Percentiles rank a stretch among this genome's conserved stretches.
Evolutionary conservation across 768 basidiomycete species (phyloP).

Genomic region (Asterophora parasitica): DNA sequence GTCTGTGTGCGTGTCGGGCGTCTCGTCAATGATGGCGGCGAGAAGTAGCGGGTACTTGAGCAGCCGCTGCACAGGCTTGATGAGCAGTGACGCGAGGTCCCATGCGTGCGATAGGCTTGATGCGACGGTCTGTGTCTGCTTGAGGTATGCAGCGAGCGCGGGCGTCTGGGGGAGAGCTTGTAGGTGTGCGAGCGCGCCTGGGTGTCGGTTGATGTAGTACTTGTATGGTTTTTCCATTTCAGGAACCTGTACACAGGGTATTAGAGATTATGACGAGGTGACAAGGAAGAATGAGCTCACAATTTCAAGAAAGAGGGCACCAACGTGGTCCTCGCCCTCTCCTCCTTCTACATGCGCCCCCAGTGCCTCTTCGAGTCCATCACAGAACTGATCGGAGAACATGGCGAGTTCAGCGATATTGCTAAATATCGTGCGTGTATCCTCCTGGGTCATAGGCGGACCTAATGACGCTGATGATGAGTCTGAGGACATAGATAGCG

Average conservation of each 20-base stretch:
- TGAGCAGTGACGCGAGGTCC: conserved; percentile 91
- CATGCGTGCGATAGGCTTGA: conserved; percentile 78
- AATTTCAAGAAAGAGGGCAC: conserved; percentile 61
- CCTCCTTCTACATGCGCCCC: conserved; percentile 59
- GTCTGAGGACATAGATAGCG: conserved; percentile 47
- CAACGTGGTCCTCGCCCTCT: conserved; percentile 66
- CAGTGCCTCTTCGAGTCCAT: conserved; percentile 60
- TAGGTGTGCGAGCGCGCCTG: conserved; percentile 68
- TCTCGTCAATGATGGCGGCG: conserved; percentile 68
- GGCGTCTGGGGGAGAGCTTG: conserved; percentile 39
- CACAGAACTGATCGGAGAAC: conserved; percentile 64
- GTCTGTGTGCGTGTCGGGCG: conserved; percentile 64
- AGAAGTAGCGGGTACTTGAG: conserved; percentile 93
- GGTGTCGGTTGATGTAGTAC: conserved; percentile 77
- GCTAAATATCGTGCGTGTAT: conserved; percentile 67
- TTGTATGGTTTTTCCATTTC: conserved; percentile 70
- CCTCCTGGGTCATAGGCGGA: conserved; percentile 68
- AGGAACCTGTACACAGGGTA: conserved; percentile 45
- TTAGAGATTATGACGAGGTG: conserved; percentile 7
- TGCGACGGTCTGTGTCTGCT: conserved; percentile 60
- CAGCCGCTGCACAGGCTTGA: conserved; percentile 95
- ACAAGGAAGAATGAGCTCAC: conserved; percentile 29
- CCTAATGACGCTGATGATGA: conserved; percentile 34
- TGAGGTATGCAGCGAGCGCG: conserved; percentile 60
- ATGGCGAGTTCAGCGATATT: conserved; percentile 73